phyloP scores from a whole-genome alignment of 2,329 filamentous ascomycete genomes.

The Pseudodiploospora longispora region DNA sequence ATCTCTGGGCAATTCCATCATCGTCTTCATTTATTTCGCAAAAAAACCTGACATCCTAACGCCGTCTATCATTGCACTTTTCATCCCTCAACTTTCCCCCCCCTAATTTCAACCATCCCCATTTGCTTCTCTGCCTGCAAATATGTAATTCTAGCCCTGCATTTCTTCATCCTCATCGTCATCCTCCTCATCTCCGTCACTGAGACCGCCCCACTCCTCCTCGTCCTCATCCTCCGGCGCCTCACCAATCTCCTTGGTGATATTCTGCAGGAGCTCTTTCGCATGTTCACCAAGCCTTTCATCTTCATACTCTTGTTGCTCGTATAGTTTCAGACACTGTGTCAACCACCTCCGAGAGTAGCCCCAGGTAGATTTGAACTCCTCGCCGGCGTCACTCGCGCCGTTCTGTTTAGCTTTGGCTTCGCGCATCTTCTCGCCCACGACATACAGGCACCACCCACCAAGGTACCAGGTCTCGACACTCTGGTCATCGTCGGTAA shows the following conservation, averaged over 20 bases:
- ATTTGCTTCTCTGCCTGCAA: slow-evolving; percentile 14
- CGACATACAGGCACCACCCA: slow-evolving; percentile 82
- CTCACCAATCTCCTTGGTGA: slow-evolving; percentile 58
- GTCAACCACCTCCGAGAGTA: slow-evolving; percentile 77
- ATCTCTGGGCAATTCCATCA: background rate
- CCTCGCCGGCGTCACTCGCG: slow-evolving; percentile 29
- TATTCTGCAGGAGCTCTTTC: slow-evolving; percentile 56
- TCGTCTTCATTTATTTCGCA: background rate
- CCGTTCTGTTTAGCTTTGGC: slow-evolving; percentile 27
- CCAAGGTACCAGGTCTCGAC: slow-evolving; percentile 97
- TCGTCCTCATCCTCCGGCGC: slow-evolving; percentile 46
- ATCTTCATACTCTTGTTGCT: slow-evolving; percentile 75
- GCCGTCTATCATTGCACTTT: slow-evolving; percentile 15
- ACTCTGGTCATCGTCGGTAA: slow-evolving; percentile 84
- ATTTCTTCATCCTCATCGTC: slow-evolving; percentile 52
- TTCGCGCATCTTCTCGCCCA: slow-evolving; percentile 56
- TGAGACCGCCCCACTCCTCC: slow-evolving; percentile 47
- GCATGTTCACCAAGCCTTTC: slow-evolving; percentile 69
- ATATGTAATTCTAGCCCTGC: slow-evolving; percentile 27
- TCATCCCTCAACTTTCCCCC: background rate
- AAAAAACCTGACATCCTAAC: slow-evolving; percentile 7
- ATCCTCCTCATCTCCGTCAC: slow-evolving; percentile 38
- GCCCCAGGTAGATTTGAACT: slow-evolving; percentile 56
- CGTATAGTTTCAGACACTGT: slow-evolving; percentile 73
- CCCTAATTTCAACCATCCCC: background rate